These are phyloP conservation scores for Punica granatum DNA, from an alignment of 345 rosid species.

Conservation along the genomic window DNA sequence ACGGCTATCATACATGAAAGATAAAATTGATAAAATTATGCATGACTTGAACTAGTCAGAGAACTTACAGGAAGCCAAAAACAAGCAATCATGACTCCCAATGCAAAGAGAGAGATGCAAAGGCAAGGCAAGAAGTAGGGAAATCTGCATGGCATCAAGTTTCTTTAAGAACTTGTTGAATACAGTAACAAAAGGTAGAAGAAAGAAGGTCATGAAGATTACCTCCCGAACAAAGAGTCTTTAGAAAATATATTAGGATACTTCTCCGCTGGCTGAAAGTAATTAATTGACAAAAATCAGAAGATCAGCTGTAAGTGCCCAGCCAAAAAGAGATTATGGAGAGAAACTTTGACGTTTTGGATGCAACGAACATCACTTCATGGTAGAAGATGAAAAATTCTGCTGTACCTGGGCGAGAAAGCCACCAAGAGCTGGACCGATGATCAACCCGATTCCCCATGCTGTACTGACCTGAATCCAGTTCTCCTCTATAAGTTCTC, in stretches of 20 bases:
- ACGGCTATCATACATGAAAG: not conserved
- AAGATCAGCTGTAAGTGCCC: not conserved
- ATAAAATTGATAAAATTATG: not conserved
- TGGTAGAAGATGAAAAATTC: not conserved
- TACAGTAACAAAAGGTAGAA: not conserved
- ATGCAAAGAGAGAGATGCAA: slow-evolving; percentile 50
- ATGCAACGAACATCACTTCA: not conserved
- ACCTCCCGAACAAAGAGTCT: slow-evolving; percentile 71
- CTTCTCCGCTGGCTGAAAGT: slow-evolving; percentile 71
- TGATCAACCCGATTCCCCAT: slow-evolving; percentile 93
- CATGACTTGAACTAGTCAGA: slow-evolving; percentile 1
- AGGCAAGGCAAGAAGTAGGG: slow-evolving; percentile 77
- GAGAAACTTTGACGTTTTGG: not conserved
- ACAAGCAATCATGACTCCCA: slow-evolving; percentile 40
- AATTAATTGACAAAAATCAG: not conserved
- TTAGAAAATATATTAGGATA: slow-evolving; percentile 58
- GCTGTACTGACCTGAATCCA: slow-evolving; percentile 73
- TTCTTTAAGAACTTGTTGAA: not conserved
- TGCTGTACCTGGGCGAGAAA: slow-evolving; percentile 76
- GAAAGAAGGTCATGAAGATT: slow-evolving; percentile 3
- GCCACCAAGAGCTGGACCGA: slow-evolving; percentile 97
- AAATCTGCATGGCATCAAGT: slow-evolving; percentile 40
- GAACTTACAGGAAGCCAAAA: slow-evolving; percentile 68
- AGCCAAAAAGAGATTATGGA: not conserved
- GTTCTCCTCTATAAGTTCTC: not conserved